Evolutionary conservation across 2,329 filamentous ascomycete species (phyloP).

Genomic region (Bisporella sp.): DNA sequence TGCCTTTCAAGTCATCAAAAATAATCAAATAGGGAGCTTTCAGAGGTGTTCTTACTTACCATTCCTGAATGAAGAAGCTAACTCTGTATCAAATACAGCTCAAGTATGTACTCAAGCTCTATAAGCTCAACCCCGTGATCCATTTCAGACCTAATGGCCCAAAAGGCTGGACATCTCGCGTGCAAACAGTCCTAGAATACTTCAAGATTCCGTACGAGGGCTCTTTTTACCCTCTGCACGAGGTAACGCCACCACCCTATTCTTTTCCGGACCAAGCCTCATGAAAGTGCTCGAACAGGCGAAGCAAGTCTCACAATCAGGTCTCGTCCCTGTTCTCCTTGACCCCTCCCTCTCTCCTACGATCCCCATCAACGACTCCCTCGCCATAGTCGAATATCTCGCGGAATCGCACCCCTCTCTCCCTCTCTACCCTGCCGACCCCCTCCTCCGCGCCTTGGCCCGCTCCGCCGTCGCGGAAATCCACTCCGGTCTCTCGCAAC

Average conservation of each 20-base stretch:
- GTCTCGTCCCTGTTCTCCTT: slow-evolving; percentile 36
- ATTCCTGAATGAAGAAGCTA: too few relatives aligned
- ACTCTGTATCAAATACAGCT: not conserved
- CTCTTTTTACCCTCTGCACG: not conserved
- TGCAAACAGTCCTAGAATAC: not conserved
- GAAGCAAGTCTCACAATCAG: slow-evolving; percentile 9
- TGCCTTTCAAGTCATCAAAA: too few relatives aligned
- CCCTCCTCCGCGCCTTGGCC: slow-evolving; percentile 7
- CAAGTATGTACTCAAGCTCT: not conserved
- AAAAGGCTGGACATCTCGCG: not conserved
- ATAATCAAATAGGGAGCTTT: too few relatives aligned
- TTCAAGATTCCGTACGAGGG: not conserved
- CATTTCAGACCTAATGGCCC: not conserved
- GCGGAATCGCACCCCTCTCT: slow-evolving; percentile 33
- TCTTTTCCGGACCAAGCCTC: not conserved
- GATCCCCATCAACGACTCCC: slow-evolving; percentile 38
- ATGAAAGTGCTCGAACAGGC: not conserved
- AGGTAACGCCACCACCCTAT: not conserved
- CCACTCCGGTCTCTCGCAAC: slow-evolving; percentile 10
- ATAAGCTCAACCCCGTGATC: not conserved
- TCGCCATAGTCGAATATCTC: slow-evolving; percentile 41
- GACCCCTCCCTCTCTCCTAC: slow-evolving; percentile 17
- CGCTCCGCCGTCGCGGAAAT: slow-evolving; percentile 12
- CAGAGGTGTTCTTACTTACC: too few relatives aligned
- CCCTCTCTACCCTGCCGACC: slow-evolving; percentile 35